Percentiles rank a stretch among this genome's conserved stretches.
Conservation (phyloP, 768 basidiomycete species). For the Candolleomyces aberdarensis region DNA sequence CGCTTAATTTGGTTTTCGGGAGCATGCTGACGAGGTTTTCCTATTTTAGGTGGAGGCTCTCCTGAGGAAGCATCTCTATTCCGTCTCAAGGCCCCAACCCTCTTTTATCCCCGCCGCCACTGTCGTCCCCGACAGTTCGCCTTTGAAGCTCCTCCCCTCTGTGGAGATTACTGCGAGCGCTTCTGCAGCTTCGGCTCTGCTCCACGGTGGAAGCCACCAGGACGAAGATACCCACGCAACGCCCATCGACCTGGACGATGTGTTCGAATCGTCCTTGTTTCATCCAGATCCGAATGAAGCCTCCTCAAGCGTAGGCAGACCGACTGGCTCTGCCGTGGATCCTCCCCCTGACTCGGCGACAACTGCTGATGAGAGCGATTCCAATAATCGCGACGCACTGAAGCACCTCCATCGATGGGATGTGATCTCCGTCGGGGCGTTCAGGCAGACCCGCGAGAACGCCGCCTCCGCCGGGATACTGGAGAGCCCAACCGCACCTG, state of each 20-base stretch:
- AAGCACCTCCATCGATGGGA: slow-evolving; percentile 70
- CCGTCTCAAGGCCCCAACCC: slow-evolving; percentile 17
- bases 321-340: slow-evolving; percentile 2
- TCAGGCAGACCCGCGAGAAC: slow-evolving; percentile 54
- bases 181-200: slow-evolving; percentile 5
- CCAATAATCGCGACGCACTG: slow-evolving; percentile 33
- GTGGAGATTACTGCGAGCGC: slow-evolving; percentile 6
- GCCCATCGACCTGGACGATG: slow-evolving; percentile 68
- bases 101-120: slow-evolving; percentile 18
- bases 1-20: slow-evolving; percentile 5
- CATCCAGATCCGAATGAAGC: slow-evolving; percentile 45
- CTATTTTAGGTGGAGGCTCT: slow-evolving; percentile 33
- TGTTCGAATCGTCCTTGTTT: slow-evolving; percentile 71
- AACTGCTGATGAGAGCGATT: slow-evolving; percentile 30
- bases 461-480: slow-evolving; percentile 18
- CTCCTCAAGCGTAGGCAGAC: neutral
- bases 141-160: slow-evolving; percentile 8
- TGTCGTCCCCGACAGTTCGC: slow-evolving; percentile 19
- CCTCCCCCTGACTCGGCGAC: slow-evolving; percentile 28
- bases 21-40: slow-evolving; percentile 14
- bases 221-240: slow-evolving; percentile 37
- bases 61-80: slow-evolving; percentile 31
- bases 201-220: neutral
- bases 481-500: slow-evolving; percentile 17
- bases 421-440: slow-evolving; percentile 66